These are phyloP conservation scores for Gomphus bonarii DNA, from an alignment of 1,284 basidiomycete species.

Conservation along the genomic window DNA sequence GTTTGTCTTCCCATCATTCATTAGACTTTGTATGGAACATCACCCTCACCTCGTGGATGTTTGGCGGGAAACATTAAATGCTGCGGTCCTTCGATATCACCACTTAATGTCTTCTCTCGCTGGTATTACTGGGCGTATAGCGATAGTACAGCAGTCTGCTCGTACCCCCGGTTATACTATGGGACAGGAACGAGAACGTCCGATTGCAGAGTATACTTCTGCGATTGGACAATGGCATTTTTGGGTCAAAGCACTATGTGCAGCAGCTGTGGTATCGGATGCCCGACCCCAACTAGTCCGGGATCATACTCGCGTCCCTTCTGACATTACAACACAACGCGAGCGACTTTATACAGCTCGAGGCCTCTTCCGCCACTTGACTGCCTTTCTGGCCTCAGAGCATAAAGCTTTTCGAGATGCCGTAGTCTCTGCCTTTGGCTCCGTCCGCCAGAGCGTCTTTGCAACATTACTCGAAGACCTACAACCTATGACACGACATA, in stretches of 20 bases:
- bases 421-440: constrained; percentile 81
- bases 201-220: constrained; percentile 47
- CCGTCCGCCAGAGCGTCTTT: constrained; percentile 71
- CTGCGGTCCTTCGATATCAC: constrained; percentile 57
- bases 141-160: constrained; percentile 4
- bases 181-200: constrained; percentile 15
- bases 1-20: constrained; percentile 53
- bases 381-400: constrained; percentile 82
- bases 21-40: constrained; percentile 43
- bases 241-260: constrained; percentile 77
- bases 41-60: constrained; percentile 33
- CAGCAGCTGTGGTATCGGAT: constrained; percentile 66
- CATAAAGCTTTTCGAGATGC: constrained; percentile 76
- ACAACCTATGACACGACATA: constrained; percentile 68
- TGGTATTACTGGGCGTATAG: constrained; percentile 35
- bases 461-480: constrained; percentile 79
- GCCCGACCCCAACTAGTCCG: constrained; percentile 44
- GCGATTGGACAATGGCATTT: constrained; percentile 82
- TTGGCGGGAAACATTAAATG: constrained; percentile 55
- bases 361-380: constrained; percentile 77
- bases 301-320: constrained; percentile 64
- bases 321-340: constrained; percentile 57
- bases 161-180: constrained; percentile 10
- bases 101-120: constrained; percentile 56
- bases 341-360: constrained; percentile 72